Percentiles rank a stretch among this genome's conserved stretches.
These are phyloP conservation scores for Paramecium biaurelia DNA, from an alignment of 73 alveolate genomes.

Conservation along the genomic window DNA sequence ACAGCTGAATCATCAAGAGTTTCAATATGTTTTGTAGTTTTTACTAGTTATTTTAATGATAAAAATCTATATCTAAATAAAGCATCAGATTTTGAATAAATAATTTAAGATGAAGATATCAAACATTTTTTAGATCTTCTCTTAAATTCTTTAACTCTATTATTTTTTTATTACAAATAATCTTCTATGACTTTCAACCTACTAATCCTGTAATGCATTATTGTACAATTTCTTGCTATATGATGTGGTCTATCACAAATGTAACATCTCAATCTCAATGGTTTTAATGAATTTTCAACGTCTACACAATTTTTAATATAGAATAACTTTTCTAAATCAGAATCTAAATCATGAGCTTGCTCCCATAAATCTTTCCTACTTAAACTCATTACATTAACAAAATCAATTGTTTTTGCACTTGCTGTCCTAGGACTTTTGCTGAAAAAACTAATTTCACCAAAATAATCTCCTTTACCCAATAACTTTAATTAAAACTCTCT, in stretches of 20 bases:
- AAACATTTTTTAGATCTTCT: neutral
- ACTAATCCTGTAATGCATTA: neutral
- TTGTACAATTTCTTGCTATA: slow-evolving; percentile 30
- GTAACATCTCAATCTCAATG: slow-evolving; percentile 2
- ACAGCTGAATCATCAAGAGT: neutral
- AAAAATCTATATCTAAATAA: neutral
- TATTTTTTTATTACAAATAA: neutral
- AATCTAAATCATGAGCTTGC: neutral
- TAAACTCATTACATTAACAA: slow-evolving; percentile 17
- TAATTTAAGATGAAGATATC: neutral
- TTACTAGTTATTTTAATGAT: neutral
- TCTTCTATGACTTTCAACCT: neutral
- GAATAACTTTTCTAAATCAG: slow-evolving; percentile 14
- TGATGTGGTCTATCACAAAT: slow-evolving; percentile 52
- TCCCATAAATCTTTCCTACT: slow-evolving; percentile 21
- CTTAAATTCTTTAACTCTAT: neutral
- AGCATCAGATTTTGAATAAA: neutral
- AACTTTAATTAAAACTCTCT: neutral
- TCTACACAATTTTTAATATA: neutral
- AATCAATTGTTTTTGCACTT: slow-evolving; percentile 65
- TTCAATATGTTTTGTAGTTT: neutral
- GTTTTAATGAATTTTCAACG: neutral
- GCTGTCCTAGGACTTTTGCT: slow-evolving; percentile 61
- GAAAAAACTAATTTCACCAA: slow-evolving; percentile 77
- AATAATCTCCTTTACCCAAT: slow-evolving; percentile 61